phyloP scores from a whole-genome alignment of 352 stramenopile genomes.

The Pythium rhizo-oryzae region DNA sequence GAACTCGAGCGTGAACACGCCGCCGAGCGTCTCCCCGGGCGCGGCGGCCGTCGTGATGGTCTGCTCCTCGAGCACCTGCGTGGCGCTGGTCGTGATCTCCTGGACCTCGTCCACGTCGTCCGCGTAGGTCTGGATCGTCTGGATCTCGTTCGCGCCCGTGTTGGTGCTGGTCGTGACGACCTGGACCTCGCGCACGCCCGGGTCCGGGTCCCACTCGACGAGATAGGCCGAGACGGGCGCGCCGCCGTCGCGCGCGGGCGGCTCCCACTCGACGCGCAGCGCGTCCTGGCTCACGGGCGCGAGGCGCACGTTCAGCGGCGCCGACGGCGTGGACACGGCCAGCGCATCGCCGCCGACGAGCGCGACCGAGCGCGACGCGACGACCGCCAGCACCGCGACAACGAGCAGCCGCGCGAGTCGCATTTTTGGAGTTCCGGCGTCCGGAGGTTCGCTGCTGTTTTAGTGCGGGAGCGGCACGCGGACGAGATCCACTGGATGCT shows the following conservation, averaged over 20 bases:
- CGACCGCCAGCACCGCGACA: not conserved
- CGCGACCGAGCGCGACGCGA: not conserved
- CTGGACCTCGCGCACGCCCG: slow-evolving; percentile 90
- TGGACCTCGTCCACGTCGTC: slow-evolving; percentile 90
- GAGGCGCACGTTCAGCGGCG: slow-evolving; percentile 67
- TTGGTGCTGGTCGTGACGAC: slow-evolving; percentile 77
- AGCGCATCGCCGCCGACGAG: not conserved
- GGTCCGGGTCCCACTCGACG: slow-evolving; percentile 93
- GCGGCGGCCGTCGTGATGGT: slow-evolving; percentile 88
- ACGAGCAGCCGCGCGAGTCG: not conserved
- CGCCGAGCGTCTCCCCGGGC: slow-evolving; percentile 78
- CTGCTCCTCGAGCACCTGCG: slow-evolving; percentile 62
- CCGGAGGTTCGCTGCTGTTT: not conserved
- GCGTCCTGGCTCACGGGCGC: slow-evolving; percentile 73
- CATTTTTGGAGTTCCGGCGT: not conserved
- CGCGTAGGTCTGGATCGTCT: slow-evolving; percentile 90
- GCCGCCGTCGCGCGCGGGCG: slow-evolving; percentile 72
- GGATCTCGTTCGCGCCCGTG: slow-evolving; percentile 93
- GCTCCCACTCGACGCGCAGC: slow-evolving; percentile 72
- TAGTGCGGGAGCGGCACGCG: not conserved
- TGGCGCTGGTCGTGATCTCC: slow-evolving; percentile 78
- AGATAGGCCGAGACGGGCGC: slow-evolving; percentile 74
- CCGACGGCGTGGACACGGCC: slow-evolving; percentile 34
- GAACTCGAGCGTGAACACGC: slow-evolving; percentile 91
- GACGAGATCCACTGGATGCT: not conserved